Percentiles rank a stretch among this genome's conserved stretches.
These are phyloP conservation scores for Trichosporon sp. DNA, from an alignment of 1,284 basidiomycete species.

Conservation along the genomic window DNA sequence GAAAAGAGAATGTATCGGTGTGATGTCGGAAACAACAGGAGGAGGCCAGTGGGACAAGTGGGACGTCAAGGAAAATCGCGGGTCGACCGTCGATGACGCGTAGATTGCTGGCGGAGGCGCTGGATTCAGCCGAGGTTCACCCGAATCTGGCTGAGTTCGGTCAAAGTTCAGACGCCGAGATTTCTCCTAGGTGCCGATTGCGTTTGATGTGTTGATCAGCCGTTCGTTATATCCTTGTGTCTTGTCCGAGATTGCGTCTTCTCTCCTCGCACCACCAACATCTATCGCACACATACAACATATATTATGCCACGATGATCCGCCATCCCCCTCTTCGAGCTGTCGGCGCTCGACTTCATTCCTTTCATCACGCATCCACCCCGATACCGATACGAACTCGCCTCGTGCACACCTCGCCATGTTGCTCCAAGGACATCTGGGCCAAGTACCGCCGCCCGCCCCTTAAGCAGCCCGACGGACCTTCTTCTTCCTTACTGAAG, in stretches of 20 bases:
- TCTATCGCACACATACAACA: background rate
- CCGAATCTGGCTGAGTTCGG: background rate
- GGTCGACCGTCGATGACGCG: slow-evolving; percentile 5
- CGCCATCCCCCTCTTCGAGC: background rate
- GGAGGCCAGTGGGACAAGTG: slow-evolving; percentile 4
- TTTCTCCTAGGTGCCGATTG: slow-evolving; percentile 8
- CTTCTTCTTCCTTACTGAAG: background rate
- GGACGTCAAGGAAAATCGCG: slow-evolving; percentile 10
- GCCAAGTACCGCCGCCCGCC: slow-evolving; percentile 29
- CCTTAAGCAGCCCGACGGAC: background rate
- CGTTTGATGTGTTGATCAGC: slow-evolving; percentile 19
- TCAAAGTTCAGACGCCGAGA: slow-evolving; percentile 7
- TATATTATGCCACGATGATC: slow-evolving; percentile 16
- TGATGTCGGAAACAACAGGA: background rate
- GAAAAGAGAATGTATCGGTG: background rate
- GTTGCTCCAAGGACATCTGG: slow-evolving; percentile 20
- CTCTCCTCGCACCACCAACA: background rate
- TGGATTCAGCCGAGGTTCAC: background rate
- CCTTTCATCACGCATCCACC: background rate
- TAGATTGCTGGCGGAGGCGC: background rate
- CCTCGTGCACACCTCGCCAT: slow-evolving; percentile 8
- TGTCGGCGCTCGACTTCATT: background rate
- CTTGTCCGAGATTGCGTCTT: slow-evolving; percentile 4
- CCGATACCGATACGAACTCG: slow-evolving; percentile 18
- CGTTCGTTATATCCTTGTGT: slow-evolving; percentile 7